These are phyloP conservation scores for Carex cristatella DNA, from an alignment of 176 grass and related monocot species.

Conservation along the genomic window DNA sequence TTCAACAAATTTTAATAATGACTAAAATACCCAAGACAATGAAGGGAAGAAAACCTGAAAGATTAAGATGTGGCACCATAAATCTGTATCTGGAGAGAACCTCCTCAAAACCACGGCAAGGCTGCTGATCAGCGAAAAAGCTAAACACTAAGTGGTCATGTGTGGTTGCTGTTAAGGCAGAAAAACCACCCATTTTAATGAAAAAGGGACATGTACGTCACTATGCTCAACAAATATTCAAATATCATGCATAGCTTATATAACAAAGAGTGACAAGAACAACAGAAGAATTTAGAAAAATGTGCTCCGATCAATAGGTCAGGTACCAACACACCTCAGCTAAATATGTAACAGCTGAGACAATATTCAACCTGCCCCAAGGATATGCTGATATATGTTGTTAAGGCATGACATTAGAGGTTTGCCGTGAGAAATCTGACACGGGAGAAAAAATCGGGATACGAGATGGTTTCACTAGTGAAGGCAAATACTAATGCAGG, in stretches of 20 bases:
- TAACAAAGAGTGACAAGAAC: neutral
- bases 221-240: neutral
- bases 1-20: too few relatives aligned
- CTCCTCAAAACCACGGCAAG: constrained; percentile 84
- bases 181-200: neutral
- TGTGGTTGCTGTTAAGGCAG: constrained; percentile 54
- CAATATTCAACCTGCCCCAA: neutral
- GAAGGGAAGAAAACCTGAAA: constrained; percentile 51
- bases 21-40: constrained; percentile 1
- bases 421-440: too few relatives aligned
- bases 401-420: too few relatives aligned
- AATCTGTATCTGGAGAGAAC: constrained; percentile 70
- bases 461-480: too few relatives aligned
- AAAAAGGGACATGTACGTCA: neutral
- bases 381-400: neutral
- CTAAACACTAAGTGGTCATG: constrained; percentile 79
- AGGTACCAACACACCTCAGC: neutral
- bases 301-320: neutral
- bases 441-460: too few relatives aligned
- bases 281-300: neutral
- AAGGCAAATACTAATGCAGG: too few relatives aligned
- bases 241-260: neutral
- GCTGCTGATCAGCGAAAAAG: constrained; percentile 62
- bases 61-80: constrained; percentile 71
- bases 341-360: neutral